Percentiles rank a stretch among this genome's conserved stretches.
Conservation (phyloP, 1,139 yeast genomes). For the Saccharomyces hybrid region DNA sequence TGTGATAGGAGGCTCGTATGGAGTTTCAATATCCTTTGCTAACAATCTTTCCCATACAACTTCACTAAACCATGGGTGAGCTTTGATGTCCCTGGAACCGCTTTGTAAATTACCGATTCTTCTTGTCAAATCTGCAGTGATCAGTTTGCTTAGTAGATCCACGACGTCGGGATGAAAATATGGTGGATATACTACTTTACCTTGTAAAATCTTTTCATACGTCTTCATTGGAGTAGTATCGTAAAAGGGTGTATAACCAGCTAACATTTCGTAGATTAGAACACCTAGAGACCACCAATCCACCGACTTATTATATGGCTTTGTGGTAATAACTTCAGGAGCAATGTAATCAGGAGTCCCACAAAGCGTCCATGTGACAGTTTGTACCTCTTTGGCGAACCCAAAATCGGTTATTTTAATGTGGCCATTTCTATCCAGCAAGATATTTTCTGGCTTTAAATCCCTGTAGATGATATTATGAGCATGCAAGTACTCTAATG, state of each 20-base stretch:
- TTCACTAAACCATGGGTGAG: constrained; percentile 91
- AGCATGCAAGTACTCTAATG: constrained; percentile 84
- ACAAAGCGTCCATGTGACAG: constrained; percentile 93
- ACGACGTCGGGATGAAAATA: constrained; percentile 86
- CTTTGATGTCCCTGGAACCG: constrained; percentile 84
- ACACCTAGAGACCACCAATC: constrained; percentile 99
- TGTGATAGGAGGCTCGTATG: constrained; percentile 96
- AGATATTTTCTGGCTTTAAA: constrained; percentile 90
- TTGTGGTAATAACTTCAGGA: constrained; percentile 94
- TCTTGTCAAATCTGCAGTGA: constrained; percentile 84
- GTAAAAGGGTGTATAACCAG: constrained; percentile 96
- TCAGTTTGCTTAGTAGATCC: constrained; percentile 70
- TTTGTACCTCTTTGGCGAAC: constrained; percentile 89
- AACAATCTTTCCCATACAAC: constrained; percentile 93
- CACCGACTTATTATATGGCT: constrained; percentile 93
- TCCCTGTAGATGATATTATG: constrained; percentile 93
- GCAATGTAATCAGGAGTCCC: constrained; percentile 99
- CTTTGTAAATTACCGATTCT: constrained; percentile 87
- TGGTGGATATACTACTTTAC: constrained; percentile 81
- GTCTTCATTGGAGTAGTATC: constrained; percentile 97
- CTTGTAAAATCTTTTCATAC: constrained; percentile 85
- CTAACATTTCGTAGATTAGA: constrained; percentile 89
- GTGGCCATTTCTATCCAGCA: constrained; percentile 89
- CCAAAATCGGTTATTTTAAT: constrained; percentile 95
- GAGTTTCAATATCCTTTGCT: constrained; percentile 89